Conservation (phyloP, 352 stramenopile genomes). For the Globisporangium camurandrum region DNA sequence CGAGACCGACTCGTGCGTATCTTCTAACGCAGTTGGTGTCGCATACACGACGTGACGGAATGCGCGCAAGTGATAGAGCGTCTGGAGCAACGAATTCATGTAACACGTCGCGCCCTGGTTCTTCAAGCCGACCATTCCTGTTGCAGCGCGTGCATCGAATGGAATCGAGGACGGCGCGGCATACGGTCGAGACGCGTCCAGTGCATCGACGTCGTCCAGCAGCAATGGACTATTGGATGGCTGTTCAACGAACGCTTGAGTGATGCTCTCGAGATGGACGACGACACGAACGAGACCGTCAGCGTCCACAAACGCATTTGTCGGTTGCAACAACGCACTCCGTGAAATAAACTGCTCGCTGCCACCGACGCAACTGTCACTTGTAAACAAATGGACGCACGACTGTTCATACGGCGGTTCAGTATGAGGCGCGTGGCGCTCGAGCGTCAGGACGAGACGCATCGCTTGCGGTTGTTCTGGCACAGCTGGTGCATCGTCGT, state of each 20-base stretch:
- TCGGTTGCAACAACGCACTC: slow-evolving; percentile 35
- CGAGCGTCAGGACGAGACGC: too few species aligned
- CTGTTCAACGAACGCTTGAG: too few species aligned
- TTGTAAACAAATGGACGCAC: slow-evolving; percentile 40
- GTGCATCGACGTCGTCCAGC: slow-evolving; percentile 15
- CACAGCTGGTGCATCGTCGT: not conserved
- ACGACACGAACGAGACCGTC: slow-evolving; percentile 46
- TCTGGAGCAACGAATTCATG: slow-evolving; percentile 92
- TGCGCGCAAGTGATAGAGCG: slow-evolving; percentile 82
- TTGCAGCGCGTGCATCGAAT: slow-evolving; percentile 80
- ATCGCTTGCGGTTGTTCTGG: not conserved
- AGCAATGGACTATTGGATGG: too few species aligned
- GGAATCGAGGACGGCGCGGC: slow-evolving; percentile 24
- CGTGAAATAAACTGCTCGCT: slow-evolving; percentile 44
- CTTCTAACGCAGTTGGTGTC: slow-evolving; percentile 65
- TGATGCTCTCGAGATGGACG: slow-evolving; percentile 31
- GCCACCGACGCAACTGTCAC: slow-evolving; percentile 40
- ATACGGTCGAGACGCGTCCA: too few species aligned
- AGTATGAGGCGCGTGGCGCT: not conserved
- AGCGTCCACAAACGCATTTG: slow-evolving; percentile 30
- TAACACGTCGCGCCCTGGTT: slow-evolving; percentile 92
- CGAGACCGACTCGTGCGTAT: slow-evolving; percentile 80
- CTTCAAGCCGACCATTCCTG: slow-evolving; percentile 83
- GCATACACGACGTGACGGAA: slow-evolving; percentile 85
- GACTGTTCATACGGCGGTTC: slow-evolving; percentile 22